Evolutionary conservation across 1,284 basidiomycete species (phyloP).

Genomic region (Cryptococcus sp.): DNA sequence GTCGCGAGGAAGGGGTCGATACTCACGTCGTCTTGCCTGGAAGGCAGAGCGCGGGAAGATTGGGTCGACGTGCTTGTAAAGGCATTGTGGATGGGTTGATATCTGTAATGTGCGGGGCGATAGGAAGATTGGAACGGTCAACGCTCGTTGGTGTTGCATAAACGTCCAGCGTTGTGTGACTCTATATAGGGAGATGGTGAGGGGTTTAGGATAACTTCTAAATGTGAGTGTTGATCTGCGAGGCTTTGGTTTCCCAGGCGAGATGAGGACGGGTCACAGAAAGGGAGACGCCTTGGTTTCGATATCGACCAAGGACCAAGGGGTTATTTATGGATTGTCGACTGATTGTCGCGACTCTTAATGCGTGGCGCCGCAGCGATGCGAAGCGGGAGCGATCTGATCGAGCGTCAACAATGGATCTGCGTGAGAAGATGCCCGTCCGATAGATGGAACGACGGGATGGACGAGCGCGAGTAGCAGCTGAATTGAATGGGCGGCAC

Average conservation of each 20-base stretch:
- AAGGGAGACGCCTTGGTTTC: too few relatives aligned
- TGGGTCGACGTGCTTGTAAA: slow-evolving; percentile 27
- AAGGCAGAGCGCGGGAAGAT: slow-evolving; percentile 23
- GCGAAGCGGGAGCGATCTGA: too few relatives aligned
- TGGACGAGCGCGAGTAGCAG: too few relatives aligned
- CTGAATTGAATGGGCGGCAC: too few relatives aligned
- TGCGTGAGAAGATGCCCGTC: too few relatives aligned
- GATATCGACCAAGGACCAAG: too few relatives aligned
- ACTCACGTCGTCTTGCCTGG: slow-evolving; percentile 6
- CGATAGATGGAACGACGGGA: too few relatives aligned
- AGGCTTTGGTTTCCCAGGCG: not conserved
- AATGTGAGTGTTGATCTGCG: not conserved
- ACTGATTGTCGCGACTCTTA: too few relatives aligned
- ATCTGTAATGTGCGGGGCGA: not conserved
- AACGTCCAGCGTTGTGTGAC: not conserved
- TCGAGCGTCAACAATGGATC: too few relatives aligned
- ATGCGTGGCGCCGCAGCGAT: too few relatives aligned
- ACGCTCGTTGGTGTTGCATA: slow-evolving; percentile 1
- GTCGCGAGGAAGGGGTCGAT: not conserved
- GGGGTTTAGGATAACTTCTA: not conserved
- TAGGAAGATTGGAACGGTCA: slow-evolving; percentile 1
- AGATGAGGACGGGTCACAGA: not conserved
- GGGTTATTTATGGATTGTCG: too few relatives aligned
- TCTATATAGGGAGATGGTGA: not conserved
- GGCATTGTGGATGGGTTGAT: slow-evolving; percentile 20